phyloP scores from a whole-genome alignment of 129 eudicot species.

The Helianthus annuus region DNA sequence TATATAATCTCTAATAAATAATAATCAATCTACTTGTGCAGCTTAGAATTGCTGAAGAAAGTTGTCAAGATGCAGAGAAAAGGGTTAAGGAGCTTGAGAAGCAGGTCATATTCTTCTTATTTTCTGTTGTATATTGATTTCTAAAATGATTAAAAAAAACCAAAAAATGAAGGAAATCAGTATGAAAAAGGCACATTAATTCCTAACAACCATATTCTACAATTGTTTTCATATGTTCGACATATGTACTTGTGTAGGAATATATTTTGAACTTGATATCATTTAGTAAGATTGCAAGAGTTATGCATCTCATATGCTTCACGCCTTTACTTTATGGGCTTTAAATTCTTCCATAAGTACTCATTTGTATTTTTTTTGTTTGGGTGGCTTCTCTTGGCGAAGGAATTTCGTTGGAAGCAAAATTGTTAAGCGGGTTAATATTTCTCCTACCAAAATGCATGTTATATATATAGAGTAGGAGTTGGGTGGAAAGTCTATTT shows the following conservation, averaged over 20 bases:
- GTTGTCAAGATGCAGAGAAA: conserved; percentile 82
- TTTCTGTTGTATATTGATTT: conserved; percentile 7
- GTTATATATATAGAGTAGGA: too few species aligned
- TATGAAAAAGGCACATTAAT: conserved; percentile 2
- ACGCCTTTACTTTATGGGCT: not conserved
- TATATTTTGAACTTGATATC: conserved; percentile 4
- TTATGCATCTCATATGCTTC: conserved; percentile 11
- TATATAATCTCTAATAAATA: conserved; percentile 14
- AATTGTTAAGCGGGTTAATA: conserved; percentile 85
- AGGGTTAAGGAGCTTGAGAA: conserved; percentile 98
- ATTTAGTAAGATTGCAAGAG: not conserved
- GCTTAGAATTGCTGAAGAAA: conserved; percentile 87
- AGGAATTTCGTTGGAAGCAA: conserved; percentile 94
- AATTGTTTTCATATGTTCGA: not conserved
- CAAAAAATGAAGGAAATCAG: conserved; percentile 7
- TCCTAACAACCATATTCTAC: conserved; percentile 13
- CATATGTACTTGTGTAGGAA: conserved; percentile 4
- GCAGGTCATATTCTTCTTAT: conserved; percentile 54
- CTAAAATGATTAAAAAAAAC: conserved; percentile 5
- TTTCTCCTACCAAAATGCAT: conserved; percentile 14
- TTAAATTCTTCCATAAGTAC: too few species aligned
- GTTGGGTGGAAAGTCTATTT: too few species aligned
- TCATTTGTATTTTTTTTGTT: conserved; percentile 10
- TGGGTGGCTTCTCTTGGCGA: conserved; percentile 97
- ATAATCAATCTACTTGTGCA: conserved; percentile 35